A percentile compares a stretch with the other conserved stretches of the same genome.
phyloP scores from a whole-genome alignment of 768 basidiomycete genomes.

The Fistulinella prunicolor region DNA sequence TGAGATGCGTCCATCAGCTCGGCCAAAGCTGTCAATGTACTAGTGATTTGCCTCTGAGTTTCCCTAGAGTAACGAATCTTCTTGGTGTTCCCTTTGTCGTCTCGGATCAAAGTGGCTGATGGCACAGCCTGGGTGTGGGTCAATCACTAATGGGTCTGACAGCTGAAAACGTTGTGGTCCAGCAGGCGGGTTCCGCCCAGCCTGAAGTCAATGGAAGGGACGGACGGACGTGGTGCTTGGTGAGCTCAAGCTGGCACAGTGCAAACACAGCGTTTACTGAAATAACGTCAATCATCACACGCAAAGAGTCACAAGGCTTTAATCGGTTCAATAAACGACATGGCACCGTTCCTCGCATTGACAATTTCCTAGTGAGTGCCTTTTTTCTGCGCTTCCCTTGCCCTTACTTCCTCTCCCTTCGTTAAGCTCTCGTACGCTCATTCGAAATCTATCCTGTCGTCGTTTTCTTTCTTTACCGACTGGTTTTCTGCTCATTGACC shows the following conservation, averaged over 20 bases:
- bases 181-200: too few relatives aligned
- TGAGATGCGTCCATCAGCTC: too few relatives aligned
- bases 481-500: neutral
- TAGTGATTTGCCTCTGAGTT: too few relatives aligned
- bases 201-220: neutral
- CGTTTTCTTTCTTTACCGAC: neutral
- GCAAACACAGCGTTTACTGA: conserved; percentile 5
- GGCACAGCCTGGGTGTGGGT: neutral
- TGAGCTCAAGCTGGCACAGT: too few relatives aligned
- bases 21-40: too few relatives aligned
- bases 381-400: conserved; percentile 5
- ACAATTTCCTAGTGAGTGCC: conserved; percentile 2
- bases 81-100: too few relatives aligned
- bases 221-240: too few relatives aligned
- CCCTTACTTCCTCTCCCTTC: neutral
- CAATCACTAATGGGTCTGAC: neutral
- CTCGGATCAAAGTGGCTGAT: conserved; percentile 13
- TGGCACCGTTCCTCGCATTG: conserved; percentile 4
- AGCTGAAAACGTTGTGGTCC: too few relatives aligned
- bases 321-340: neutral
- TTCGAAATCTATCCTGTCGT: neutral
- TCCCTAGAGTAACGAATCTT: too few relatives aligned
- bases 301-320: neutral
- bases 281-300: conserved; percentile 15
- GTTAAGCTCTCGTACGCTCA: neutral